These are phyloP conservation scores for Solanum rostratum DNA, from an alignment of 257 asterid species.

Conservation along the genomic window DNA sequence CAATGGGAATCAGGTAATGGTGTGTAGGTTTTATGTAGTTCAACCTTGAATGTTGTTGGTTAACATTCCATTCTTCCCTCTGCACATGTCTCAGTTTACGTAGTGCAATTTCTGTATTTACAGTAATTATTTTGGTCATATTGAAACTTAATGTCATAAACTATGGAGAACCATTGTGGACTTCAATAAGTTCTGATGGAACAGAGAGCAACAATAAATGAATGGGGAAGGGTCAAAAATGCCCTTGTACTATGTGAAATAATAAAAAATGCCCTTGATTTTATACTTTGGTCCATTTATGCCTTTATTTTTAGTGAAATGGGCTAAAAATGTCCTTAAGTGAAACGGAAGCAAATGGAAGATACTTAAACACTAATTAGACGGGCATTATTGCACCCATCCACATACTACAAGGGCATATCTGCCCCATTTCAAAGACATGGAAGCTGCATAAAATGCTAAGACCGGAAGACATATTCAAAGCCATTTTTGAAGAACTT, in stretches of 20 bases:
- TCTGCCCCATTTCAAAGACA: no score
- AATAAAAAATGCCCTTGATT: no score
- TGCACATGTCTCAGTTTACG: background rate
- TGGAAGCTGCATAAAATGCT: no score
- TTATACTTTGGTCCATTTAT: no score
- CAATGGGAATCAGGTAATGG: slow-evolving; percentile 55
- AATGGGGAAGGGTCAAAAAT: no score
- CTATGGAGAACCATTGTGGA: background rate
- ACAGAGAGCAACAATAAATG: background rate
- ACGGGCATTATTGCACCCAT: no score
- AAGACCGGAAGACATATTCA: no score
- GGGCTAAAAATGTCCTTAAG: background rate
- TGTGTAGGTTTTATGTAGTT: background rate
- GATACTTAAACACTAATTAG: background rate
- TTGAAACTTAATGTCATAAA: background rate
- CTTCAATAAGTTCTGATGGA: background rate
- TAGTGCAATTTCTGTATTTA: background rate
- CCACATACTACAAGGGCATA: no score
- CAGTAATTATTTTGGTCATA: background rate
- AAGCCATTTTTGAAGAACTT: no score
- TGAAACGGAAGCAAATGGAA: background rate
- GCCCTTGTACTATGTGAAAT: no score
- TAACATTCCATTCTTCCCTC: background rate
- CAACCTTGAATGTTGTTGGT: background rate
- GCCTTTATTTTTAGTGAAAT: background rate